Evolutionary conservation across 305 asterid species (phyloP).

Genomic region (Solanum hybrid): DNA sequence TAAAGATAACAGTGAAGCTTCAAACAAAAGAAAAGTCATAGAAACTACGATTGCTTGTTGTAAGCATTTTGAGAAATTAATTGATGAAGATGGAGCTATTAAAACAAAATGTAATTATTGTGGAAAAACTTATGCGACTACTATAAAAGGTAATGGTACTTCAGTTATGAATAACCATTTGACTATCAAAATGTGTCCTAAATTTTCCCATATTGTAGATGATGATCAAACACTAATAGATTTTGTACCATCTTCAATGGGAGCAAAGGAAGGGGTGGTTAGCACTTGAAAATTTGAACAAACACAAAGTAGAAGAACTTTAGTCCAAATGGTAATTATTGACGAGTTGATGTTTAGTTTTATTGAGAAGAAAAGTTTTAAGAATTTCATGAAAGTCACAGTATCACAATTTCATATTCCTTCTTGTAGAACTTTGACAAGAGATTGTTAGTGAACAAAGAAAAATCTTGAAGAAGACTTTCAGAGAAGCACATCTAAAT

Average conservation of each 20-base stretch:
- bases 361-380: background rate
- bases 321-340: background rate
- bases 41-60: background rate
- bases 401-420: background rate
- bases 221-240: background rate
- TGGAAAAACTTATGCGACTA: background rate
- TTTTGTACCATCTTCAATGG: background rate
- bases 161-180: too few relatives aligned
- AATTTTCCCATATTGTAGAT: background rate
- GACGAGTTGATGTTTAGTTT: background rate
- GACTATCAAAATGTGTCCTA: background rate
- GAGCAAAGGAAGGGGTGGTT: background rate
- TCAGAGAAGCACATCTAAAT: background rate
- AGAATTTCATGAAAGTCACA: background rate
- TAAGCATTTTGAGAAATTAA: background rate
- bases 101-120: background rate
- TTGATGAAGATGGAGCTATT: background rate
- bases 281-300: background rate
- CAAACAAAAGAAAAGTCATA: background rate
- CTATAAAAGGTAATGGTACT: background rate
- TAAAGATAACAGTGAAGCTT: too few relatives aligned
- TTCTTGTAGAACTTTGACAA: background rate
- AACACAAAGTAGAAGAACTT: background rate
- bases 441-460: background rate
- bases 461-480: background rate